Percentiles rank a stretch among this genome's conserved stretches.
Evolutionary conservation across 192 early-diverging fungal species (phyloP).

Genomic region (Allomyces macrogynus): DNA sequence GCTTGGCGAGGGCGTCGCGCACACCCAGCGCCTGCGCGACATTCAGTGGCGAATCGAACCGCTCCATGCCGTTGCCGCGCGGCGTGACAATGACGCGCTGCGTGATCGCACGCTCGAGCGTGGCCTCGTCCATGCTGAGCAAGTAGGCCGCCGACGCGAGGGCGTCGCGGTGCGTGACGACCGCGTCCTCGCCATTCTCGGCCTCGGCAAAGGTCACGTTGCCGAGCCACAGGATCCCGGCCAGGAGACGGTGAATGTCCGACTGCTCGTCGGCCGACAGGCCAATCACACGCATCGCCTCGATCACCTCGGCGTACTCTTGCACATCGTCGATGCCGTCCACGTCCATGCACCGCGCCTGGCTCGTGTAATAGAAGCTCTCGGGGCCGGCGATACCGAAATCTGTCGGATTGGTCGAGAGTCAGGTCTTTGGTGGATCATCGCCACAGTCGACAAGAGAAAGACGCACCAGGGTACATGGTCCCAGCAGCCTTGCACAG

Average conservation of each 20-base stretch:
- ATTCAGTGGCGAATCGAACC: constrained; percentile 68
- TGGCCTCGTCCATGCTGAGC: not conserved
- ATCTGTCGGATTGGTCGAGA: too few relatives aligned
- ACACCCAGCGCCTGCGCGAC: constrained; percentile 67
- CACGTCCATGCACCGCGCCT: constrained; percentile 55
- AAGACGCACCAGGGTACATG: too few relatives aligned
- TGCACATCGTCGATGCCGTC: constrained; percentile 79
- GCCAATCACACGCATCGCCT: constrained; percentile 86
- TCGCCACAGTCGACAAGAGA: too few relatives aligned
- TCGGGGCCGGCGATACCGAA: constrained; percentile 57
- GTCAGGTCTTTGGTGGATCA: too few relatives aligned
- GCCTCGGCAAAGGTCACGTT: constrained; percentile 79
- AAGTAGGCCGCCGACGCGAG: not conserved
- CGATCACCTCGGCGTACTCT: constrained; percentile 71
- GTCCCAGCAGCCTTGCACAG: constrained; percentile 52
- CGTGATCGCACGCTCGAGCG: not conserved
- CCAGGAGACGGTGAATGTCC: constrained; percentile 76
- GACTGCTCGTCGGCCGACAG: constrained; percentile 58
- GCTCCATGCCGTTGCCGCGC: not conserved
- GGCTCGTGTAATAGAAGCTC: constrained; percentile 52
- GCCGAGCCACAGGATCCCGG: constrained; percentile 87
- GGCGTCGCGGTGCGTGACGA: constrained; percentile 12
- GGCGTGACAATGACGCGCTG: not conserved
- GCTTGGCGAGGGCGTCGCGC: constrained; percentile 82
- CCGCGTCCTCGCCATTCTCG: constrained; percentile 41